Base-by-base conservation (phyloP, 2,329 filamentous ascomycete species). In the Xylaria sp. region DNA sequence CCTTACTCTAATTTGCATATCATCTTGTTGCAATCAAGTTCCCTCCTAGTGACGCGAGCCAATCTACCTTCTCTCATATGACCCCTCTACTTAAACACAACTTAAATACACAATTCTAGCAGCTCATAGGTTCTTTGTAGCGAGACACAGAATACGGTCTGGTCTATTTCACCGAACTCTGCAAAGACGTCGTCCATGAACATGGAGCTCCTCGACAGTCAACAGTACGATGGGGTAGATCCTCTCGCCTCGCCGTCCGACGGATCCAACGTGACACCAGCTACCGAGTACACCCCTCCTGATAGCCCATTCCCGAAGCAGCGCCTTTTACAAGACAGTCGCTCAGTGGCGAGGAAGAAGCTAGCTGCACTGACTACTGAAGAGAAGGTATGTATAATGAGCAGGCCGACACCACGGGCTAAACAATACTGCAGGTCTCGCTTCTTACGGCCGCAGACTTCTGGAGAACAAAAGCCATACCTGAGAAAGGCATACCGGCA, bases 401-500 rank as follows among this genome's bases (percentile, higher is more conserved):
- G 3, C 17, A 25, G 29, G 11, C 15, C 13, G 37, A 17, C 6
- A 37, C 11, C 53, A 9, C 38, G 19, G 21, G 43, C 49, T 65
- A 62, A 54, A 35, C 40, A n/a, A 31, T 51, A 65, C 63, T 25
- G 54, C 63, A 87, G 83, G 79, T 87, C 40, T 86, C 85, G 3
- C 75, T 87, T 1, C 78, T 87, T 21, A 84, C 85, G 17, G 86
- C 85, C 10, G 84, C 83, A 21, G 87, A 91, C 71, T 90, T 90
- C 70, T 91, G 88, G 89, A 85, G 88, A 65, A 90, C 88, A 2
- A 85, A 83, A 60, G 75, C 86, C 0, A 84, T 91, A 53, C 82
- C 85, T 2, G 81, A 83, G 35, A 86, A 89, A 67, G 83, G 83
- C 5, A 85, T 90, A 27, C 87, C 88, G 1, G 81, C 85, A 0